Base-by-base conservation (phyloP, 2,329 filamentous ascomycete species). In the Verticillium zaregamsianum region DNA sequence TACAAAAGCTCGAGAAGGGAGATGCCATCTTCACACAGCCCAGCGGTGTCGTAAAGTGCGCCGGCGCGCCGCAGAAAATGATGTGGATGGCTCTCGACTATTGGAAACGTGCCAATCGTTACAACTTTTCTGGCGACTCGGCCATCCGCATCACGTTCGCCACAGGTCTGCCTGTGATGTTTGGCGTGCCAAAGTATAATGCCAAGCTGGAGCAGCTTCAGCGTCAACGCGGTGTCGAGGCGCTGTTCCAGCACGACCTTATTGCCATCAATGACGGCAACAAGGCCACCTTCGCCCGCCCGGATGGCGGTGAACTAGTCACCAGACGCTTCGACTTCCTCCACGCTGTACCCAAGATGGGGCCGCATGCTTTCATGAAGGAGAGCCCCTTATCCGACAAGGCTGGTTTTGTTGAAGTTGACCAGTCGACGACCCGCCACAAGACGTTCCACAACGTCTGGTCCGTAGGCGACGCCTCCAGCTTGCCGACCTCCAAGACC, bases 401-500 rank as follows among this genome's bases (percentile, higher is more conserved):
- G n/a, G 64, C 66, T 3, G 67, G 67, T 9, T 67, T 63, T 62
- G 67, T 68, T 20, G 63, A 61, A 45, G 66, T 68, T 9, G 65
- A 68, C 64, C 65, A 68, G 61, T 55, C 59, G 52, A 68, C 66
- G 14, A 66, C 64, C 17, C 66, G 64, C 49, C 66, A 66, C 57
- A 65, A 40, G 59, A 63, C 58, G 57, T 77, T 68, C 64, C 64
- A 72, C 67, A 77, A 77, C 61, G 71, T 77, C 60, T 77, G 75
- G 68, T 76, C 75, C n/a, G 66, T 74, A 52, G 75, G 75, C 59
- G 75, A 77, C 62, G 75, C 74, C 23, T 76, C 74, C 1, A 75
- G 74, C 61, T 69, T 76, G 23, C 74, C 74, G 17, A 76, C 73
- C 64, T 74, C 72, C 69, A 80, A 80, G 72, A 80, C 78, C 9